Evolutionary conservation across 495 filamentous ascomycete genomes (phyloP), one percentile per base, ranked within the genome.

Genomic region (Aspergillus nanangensis): DNA sequence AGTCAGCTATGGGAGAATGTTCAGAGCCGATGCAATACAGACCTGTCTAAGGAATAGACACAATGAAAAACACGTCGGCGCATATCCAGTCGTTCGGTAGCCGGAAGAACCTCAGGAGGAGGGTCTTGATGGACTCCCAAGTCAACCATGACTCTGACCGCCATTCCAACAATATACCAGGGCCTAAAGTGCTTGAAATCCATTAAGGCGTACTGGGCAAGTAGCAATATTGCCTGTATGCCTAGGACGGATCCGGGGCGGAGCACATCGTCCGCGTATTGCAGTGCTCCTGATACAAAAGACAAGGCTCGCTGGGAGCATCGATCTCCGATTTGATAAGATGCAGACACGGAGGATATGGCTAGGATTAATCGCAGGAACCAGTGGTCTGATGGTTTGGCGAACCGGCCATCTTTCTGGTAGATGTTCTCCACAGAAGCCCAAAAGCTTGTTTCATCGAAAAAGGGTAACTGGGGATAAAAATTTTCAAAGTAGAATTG

Each of bases 111-210:
- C 44, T 81, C 80, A 33, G 78, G 70, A n/a, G 85, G 79, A 0
- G 88, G 86, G 44, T 95, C 90, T 61, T 95, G 89, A 60, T 96
- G 92, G 35, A 92, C 75, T 2, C 92, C 92, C 17, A 95, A 67
- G 67, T 97, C 92, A 24, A 95, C 75, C 57, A 88, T 83, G 17
- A 85, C 87, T 40, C 91, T 79, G 32, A 84, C 86, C 13, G 90
- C 88, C 57, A 91, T 87, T 20, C 90, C 92, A 41, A 95, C 84
- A 41, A 96, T 62, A 46, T 89, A 88, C 89, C 92, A 96, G 55
- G 82, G 86, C 45, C 93, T 87, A 58, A 95, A 94, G 58, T 90
- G 90, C 29, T 78, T 75, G 11, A 91, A 90, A 57, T 96, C 90
- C 23, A 94, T 72, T 65, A 91, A 84, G 4, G 90, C 82, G 64